A percentile compares a stretch with the other conserved stretches of the same genome.
Evolutionary conservation across 768 basidiomycete genomes (phyloP).

Genomic region (Russula griseocarnosa): DNA sequence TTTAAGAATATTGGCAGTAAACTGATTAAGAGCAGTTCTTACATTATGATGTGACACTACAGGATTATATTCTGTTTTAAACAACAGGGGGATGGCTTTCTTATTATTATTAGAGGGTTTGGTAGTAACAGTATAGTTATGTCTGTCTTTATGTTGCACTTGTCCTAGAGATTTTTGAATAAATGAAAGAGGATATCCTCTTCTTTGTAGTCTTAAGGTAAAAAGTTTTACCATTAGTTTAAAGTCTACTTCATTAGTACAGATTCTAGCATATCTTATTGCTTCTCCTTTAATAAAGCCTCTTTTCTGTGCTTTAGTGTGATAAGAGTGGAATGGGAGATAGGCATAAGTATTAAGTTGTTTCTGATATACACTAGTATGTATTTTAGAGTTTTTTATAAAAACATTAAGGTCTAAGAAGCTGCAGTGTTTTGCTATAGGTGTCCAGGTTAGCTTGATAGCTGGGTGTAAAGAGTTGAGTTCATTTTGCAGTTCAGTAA

Average conservation of each 20-base stretch:
- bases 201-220: conserved; percentile 1
- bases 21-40: neutral
- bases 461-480: neutral
- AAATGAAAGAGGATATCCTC: conserved; percentile 5
- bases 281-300: conserved; percentile 7
- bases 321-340: neutral
- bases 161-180: neutral
- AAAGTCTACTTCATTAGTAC: neutral
- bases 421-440: neutral
- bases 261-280: conserved; percentile 9
- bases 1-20: neutral
- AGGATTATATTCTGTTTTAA: conserved; percentile 10
- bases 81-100: neutral
- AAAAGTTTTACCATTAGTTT: neutral
- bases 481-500: neutral
- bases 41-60: neutral
- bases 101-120: neutral
- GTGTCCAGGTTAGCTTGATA: neutral
- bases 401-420: neutral
- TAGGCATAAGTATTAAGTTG: neutral
- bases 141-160: conserved; percentile 4
- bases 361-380: neutral
- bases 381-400: neutral
- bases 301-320: neutral
- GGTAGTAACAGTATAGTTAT: neutral